Percentiles rank a stretch among this genome's conserved stretches.
Conservation (phyloP, 2,329 filamentous ascomycete species). For the Fusarium sp. region DNA sequence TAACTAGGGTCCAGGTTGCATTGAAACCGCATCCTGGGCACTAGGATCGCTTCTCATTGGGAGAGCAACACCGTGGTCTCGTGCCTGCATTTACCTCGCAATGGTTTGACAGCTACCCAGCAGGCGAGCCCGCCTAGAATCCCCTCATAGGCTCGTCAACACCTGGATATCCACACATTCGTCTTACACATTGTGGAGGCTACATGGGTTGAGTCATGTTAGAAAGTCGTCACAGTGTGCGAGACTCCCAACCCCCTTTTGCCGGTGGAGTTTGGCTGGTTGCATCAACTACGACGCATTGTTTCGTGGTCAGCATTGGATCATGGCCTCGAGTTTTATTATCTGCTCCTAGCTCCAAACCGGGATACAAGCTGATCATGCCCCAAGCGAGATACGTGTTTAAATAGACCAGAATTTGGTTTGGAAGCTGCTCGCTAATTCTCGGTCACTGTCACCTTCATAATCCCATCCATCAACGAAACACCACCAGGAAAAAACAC, state of each 20-base stretch:
- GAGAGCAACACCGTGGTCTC: not conserved
- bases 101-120: not conserved
- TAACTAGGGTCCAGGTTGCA: not conserved
- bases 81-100: not conserved
- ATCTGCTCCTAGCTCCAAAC: not conserved
- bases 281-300: not conserved
- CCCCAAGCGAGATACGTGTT: not conserved
- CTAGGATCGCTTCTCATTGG: not conserved
- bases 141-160: not conserved
- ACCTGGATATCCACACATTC: not conserved
- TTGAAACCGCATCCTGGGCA: not conserved
- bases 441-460: not conserved
- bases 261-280: not conserved
- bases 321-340: not conserved
- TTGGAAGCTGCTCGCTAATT: not conserved
- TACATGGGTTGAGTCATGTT: not conserved
- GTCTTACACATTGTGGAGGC: not conserved
- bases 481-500: not conserved
- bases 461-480: not conserved
- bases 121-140: not conserved
- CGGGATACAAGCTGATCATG: not conserved
- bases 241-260: not conserved
- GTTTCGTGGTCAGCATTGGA: not conserved
- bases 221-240: not conserved
- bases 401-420: not conserved